phyloP scores from a whole-genome alignment of 2,329 filamentous ascomycete genomes.

The Hypoxylon sp. region DNA sequence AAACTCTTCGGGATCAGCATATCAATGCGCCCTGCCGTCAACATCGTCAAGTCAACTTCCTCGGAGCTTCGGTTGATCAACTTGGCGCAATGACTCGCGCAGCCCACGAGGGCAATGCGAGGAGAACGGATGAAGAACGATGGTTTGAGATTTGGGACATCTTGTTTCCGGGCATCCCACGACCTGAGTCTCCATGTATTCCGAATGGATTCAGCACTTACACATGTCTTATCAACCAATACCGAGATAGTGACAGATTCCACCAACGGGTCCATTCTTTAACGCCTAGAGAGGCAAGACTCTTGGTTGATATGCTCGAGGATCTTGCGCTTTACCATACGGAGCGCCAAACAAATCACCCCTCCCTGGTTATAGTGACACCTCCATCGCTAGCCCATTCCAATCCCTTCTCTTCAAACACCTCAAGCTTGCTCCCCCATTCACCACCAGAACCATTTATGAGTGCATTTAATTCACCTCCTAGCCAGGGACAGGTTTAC shows the following conservation, averaged over 20 bases:
- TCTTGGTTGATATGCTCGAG: neutral
- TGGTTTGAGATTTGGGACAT: constrained; percentile 21
- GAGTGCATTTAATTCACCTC: neutral
- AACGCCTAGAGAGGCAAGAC: neutral
- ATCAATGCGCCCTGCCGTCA: neutral
- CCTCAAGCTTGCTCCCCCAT: no score
- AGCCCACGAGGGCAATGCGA: neutral
- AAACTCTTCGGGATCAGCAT: constrained; percentile 1
- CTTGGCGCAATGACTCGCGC: neutral
- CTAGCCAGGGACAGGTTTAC: neutral
- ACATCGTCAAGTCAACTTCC: neutral
- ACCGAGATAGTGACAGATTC: neutral
- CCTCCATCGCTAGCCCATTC: no score
- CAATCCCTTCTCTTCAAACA: neutral
- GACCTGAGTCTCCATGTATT: constrained; percentile 5
- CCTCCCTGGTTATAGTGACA: neutral
- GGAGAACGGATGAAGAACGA: neutral
- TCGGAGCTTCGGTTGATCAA: neutral
- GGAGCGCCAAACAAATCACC: neutral
- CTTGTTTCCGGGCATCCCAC: constrained; percentile 6
- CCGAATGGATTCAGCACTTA: neutral
- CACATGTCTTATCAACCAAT: neutral
- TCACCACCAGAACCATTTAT: neutral
- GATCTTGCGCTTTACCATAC: neutral
- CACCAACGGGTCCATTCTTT: neutral